Evolutionary conservation across 257 asterid species (phyloP).

Genomic region (Cordia subcordata): DNA sequence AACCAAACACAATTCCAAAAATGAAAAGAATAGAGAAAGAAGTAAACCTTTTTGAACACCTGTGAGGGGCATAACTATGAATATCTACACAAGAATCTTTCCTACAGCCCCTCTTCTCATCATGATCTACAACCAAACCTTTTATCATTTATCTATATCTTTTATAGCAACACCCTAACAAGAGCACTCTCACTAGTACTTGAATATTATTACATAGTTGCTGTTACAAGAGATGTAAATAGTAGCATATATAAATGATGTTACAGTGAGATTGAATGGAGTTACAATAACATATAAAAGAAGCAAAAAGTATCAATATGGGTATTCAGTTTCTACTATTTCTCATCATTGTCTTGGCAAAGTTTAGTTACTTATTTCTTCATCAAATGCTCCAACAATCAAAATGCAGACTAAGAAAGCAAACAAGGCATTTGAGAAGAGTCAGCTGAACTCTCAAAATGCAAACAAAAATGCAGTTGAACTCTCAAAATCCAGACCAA

Average conservation of each 20-base stretch:
- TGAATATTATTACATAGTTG: not conserved
- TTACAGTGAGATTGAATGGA: not conserved
- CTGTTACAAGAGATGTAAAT: constrained; percentile 1
- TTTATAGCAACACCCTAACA: no score
- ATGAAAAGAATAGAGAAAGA: not conserved
- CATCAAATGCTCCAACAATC: no score
- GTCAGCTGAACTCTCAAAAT: no score
- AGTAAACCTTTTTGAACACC: constrained; percentile 48
- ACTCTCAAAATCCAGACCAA: no score
- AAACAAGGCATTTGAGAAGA: no score
- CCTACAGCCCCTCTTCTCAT: constrained; percentile 21
- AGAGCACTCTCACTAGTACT: not conserved
- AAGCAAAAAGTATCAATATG: no score
- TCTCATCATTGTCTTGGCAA: no score
- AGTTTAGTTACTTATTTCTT: no score
- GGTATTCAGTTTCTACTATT: no score
- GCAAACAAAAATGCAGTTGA: no score
- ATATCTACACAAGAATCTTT: constrained; percentile 21
- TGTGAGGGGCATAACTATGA: constrained; percentile 33
- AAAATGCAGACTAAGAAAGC: no score
- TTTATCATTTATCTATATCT: constrained; percentile 28
- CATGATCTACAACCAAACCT: constrained; percentile 30
- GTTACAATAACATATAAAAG: no score
- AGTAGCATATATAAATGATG: not conserved
- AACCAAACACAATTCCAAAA: not conserved